These are phyloP conservation scores for Peronospora farinosa DNA, from an alignment of 352 stramenopile species.

Conservation along the genomic window DNA sequence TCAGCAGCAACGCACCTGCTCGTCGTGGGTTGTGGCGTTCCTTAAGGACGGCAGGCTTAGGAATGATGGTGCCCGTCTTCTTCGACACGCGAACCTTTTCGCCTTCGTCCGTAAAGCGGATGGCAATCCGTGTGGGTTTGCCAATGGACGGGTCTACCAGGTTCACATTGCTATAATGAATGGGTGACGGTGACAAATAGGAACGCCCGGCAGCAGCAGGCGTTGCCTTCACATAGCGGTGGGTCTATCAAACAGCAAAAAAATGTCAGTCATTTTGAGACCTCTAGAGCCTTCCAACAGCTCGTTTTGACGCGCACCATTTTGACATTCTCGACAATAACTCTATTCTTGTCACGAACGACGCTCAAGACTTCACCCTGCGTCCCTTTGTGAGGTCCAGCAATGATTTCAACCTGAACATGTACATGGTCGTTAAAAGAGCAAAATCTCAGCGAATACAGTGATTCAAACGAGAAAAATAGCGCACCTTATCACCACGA, in stretches of 20 bases:
- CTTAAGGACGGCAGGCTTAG: conserved; percentile 88
- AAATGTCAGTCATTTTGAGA: conserved; percentile 2
- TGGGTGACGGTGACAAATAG: conserved; percentile 74
- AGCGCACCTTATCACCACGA: conserved; percentile 62
- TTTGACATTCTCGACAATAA: conserved; percentile 85
- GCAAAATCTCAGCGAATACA: conserved; percentile 1
- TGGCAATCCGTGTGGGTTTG: conserved; percentile 70
- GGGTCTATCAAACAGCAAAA: conserved; percentile 21
- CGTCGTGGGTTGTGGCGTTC: conserved; percentile 76
- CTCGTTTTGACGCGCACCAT: conserved; percentile 39
- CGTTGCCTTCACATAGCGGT: conserved; percentile 80
- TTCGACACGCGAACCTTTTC: conserved; percentile 93
- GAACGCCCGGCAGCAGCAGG: conserved; percentile 58
- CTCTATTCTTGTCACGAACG: conserved; percentile 66
- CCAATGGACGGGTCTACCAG: conserved; percentile 75
- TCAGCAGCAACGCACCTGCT: conserved; percentile 41
- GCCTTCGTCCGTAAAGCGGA: conserved; percentile 87
- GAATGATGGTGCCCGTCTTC: conserved; percentile 93
- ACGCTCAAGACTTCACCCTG: conserved; percentile 70
- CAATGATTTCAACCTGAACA: conserved; percentile 72
- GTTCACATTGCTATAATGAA: conserved; percentile 86
- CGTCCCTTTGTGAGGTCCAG: conserved; percentile 76
- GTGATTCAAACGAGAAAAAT: not conserved
- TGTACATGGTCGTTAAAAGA: not conserved
- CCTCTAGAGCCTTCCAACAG: not conserved